phyloP scores from a whole-genome alignment of 768 basidiomycete genomes.

The Lactarius pseudohatsudake region DNA sequence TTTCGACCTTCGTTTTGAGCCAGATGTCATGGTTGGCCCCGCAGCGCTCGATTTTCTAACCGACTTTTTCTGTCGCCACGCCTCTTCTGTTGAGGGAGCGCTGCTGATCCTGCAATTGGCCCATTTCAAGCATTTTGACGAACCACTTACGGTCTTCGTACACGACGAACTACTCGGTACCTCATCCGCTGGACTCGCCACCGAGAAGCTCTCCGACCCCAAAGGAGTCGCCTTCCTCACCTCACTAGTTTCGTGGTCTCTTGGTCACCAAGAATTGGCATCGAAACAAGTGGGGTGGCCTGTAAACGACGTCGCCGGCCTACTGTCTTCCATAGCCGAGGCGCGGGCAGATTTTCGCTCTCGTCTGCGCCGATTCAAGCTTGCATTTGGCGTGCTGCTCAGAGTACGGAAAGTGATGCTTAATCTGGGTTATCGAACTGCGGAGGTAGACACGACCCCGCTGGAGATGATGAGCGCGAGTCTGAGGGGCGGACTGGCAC shows the following conservation, averaged over 20 bases:
- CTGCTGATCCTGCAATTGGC: slow-evolving; percentile 63
- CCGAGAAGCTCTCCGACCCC: slow-evolving; percentile 26
- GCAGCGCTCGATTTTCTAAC: slow-evolving; percentile 51
- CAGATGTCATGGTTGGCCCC: slow-evolving; percentile 62
- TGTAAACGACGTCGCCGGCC: slow-evolving; percentile 32
- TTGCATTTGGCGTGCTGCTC: slow-evolving; percentile 50
- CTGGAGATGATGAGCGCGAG: slow-evolving; percentile 47
- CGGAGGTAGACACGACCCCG: slow-evolving; percentile 32
- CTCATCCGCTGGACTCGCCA: background rate
- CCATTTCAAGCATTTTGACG: slow-evolving; percentile 69
- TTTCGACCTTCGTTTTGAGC: slow-evolving; percentile 61
- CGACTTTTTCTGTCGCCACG: slow-evolving; percentile 58
- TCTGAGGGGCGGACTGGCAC: slow-evolving; percentile 45
- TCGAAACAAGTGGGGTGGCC: slow-evolving; percentile 31
- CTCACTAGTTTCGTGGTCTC: slow-evolving; percentile 25
- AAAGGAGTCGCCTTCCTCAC: slow-evolving; percentile 40
- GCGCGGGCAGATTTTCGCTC: slow-evolving; percentile 41
- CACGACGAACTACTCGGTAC: slow-evolving; percentile 32
- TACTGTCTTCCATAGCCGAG: slow-evolving; percentile 40
- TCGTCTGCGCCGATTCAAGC: slow-evolving; percentile 39
- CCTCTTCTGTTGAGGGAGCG: slow-evolving; percentile 55
- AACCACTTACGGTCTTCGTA: slow-evolving; percentile 52
- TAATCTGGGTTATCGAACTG: slow-evolving; percentile 39
- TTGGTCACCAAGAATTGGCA: slow-evolving; percentile 25
- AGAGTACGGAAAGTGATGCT: slow-evolving; percentile 46